Evolutionary conservation across 176 grass and related monocot genomes (phyloP).

Genomic region (Phyllostachys edulis): DNA sequence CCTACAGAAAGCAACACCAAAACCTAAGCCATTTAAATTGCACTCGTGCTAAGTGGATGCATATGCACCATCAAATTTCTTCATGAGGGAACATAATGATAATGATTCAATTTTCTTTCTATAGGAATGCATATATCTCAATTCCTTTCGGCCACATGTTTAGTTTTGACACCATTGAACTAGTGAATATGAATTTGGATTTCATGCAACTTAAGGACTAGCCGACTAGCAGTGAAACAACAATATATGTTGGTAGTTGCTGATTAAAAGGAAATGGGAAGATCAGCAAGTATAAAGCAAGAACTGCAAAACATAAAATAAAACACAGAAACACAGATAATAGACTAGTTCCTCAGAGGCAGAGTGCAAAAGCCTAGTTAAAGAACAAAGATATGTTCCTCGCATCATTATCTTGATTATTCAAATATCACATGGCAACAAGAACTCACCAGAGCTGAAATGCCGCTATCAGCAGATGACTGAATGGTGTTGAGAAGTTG

Average conservation of each 20-base stretch:
- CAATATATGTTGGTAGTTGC: not conserved
- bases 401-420: not conserved
- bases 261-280: slow-evolving; percentile 10
- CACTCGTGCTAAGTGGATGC: not conserved
- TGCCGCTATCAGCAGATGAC: slow-evolving; percentile 57
- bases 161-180: not conserved
- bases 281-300: slow-evolving; percentile 29
- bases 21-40: not conserved
- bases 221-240: not conserved
- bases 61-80: not conserved
- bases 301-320: slow-evolving; percentile 15
- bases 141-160: not conserved
- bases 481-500: slow-evolving; percentile 68
- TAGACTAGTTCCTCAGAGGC: not conserved
- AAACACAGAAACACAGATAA: slow-evolving; percentile 20
- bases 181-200: slow-evolving; percentile 13
- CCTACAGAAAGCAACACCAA: slow-evolving; percentile 14
- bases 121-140: not conserved
- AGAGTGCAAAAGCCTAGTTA: slow-evolving; percentile 12
- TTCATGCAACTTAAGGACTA: not conserved
- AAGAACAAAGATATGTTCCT: slow-evolving; percentile 24
- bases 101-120: not conserved
- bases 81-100: not conserved
- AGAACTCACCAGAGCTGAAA: slow-evolving; percentile 79
- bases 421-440: slow-evolving; percentile 23